Percentiles rank a stretch among this genome's conserved stretches.
Conservation (phyloP, 331 rosid genomes). For the Malus hybrid region DNA sequence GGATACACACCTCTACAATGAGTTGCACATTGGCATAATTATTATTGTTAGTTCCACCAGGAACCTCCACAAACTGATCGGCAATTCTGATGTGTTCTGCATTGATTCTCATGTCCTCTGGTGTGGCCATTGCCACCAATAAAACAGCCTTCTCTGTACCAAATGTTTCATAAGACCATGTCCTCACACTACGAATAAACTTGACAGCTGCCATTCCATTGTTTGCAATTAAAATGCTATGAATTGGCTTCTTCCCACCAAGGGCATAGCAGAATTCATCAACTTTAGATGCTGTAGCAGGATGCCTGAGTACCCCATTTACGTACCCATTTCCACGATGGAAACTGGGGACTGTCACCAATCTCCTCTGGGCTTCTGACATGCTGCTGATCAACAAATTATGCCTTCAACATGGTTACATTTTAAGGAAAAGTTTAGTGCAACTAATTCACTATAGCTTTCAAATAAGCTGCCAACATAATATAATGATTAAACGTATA, state of each 20-base stretch:
- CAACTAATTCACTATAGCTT: conserved; percentile 5
- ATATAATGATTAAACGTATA: neutral
- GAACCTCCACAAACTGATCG: conserved; percentile 97
- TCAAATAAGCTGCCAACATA: neutral
- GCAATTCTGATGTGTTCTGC: conserved; percentile 99
- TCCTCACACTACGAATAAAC: conserved; percentile 88
- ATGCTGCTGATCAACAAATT: conserved; percentile 28
- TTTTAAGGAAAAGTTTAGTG: neutral
- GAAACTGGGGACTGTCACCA: conserved; percentile 27
- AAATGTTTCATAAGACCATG: conserved; percentile 94
- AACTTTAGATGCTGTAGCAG: conserved; percentile 62
- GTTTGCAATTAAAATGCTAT: conserved; percentile 90
- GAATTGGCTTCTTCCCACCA: conserved; percentile 90
- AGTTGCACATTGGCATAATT: conserved; percentile 99
- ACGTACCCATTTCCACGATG: conserved; percentile 51
- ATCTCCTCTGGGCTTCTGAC: conserved; percentile 41
- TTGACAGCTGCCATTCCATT: conserved; percentile 99
- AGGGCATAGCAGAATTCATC: conserved; percentile 76
- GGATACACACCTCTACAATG: conserved; percentile 72
- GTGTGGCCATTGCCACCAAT: conserved; percentile 99
- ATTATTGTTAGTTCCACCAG: conserved; percentile 99
- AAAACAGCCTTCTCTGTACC: conserved; percentile 93
- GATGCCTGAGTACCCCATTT: conserved; percentile 56
- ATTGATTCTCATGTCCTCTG: conserved; percentile 99
- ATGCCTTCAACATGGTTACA: conserved; percentile 10